Base-by-base conservation (phyloP, 352 stramenopile genomes). In the Peronospora belbahrii region DNA sequence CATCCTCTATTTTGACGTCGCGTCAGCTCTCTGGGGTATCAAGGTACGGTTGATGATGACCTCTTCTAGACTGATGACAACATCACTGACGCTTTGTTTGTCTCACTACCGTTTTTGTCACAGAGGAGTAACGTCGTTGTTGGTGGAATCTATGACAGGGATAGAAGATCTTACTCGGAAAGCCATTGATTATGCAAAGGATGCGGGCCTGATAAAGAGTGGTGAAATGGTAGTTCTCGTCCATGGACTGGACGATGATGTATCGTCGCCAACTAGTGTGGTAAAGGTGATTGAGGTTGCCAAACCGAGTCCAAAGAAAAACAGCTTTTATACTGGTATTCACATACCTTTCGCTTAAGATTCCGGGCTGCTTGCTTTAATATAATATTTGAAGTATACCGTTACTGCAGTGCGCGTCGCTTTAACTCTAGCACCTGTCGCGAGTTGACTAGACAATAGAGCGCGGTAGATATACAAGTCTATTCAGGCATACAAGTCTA, bases 181-280 rank as follows among this genome's bases (percentile, higher is more conserved):
- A 54, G 87, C 84, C 15, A 91, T 96, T 42, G 70, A 84, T 23
- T 79, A 83, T 42, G 80, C 65, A 24, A 90, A 95, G 32, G 61
- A 91, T 23, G 52, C 70, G 24, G 77, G 76, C 9, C 95, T 87
- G 78, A 81, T 95, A 31, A 48, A 66, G 37, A 76, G 77, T 15
- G 83, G 82, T 5, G 88, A 96, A 68, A 77, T 79, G n/a, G 68
- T 95, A 28, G 87, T 97, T 37, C 73, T 90, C 47, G 79, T 97
- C 49, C 85, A 97, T 51, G 88, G 88, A 7, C 67, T 92, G 15
- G 82, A 84, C 38, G 88, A 96, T 52, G 73, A 68, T 17, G 70
- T 87, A 31, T 69, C 85, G 6, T 82, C 77, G 8, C 66, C 79
- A 17, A 92, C 83, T 19, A 96, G 95, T 48, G 85, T 94, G 35